Conservation (phyloP, 768 basidiomycete species). For the Leccinum fibrillosum region DNA sequence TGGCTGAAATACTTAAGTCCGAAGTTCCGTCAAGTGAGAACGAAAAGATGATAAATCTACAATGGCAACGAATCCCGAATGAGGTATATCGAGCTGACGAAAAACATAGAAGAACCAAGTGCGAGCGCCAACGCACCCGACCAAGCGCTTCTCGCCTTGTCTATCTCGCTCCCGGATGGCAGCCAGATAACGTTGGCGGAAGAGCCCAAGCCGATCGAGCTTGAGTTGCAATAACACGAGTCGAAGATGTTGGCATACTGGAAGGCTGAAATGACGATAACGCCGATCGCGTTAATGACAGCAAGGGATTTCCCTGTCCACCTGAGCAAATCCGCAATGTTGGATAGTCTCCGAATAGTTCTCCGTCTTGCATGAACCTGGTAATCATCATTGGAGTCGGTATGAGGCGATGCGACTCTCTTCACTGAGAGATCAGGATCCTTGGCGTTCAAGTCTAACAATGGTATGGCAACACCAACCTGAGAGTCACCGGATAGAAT, state of each 20-base stretch:
- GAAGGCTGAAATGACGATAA: constrained; percentile 23
- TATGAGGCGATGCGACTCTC: too few species aligned
- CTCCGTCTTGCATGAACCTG: neutral
- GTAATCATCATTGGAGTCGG: too few species aligned
- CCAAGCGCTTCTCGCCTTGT: constrained; percentile 14
- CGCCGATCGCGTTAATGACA: constrained; percentile 22
- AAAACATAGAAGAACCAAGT: too few species aligned
- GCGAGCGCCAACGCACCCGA: too few species aligned
- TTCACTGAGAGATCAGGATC: too few species aligned
- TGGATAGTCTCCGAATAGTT: neutral
- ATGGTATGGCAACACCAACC: neutral
- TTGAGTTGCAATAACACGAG: constrained; percentile 32
- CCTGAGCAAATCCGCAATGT: constrained; percentile 18
- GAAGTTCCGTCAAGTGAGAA: too few species aligned
- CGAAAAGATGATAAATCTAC: too few species aligned
- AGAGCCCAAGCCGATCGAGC: constrained; percentile 12
- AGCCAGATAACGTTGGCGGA: constrained; percentile 28
- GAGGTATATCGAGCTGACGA: too few species aligned
- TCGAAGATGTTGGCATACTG: constrained; percentile 27
- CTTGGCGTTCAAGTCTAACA: neutral
- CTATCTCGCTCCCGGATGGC: constrained; percentile 16
- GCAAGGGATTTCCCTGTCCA: constrained; percentile 28
- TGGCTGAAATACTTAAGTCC: too few species aligned
- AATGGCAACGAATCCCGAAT: too few species aligned
- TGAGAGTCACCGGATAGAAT: too few species aligned